phyloP scores from a whole-genome alignment of 2,329 filamentous ascomycete species.

The Fusarium sp. region DNA sequence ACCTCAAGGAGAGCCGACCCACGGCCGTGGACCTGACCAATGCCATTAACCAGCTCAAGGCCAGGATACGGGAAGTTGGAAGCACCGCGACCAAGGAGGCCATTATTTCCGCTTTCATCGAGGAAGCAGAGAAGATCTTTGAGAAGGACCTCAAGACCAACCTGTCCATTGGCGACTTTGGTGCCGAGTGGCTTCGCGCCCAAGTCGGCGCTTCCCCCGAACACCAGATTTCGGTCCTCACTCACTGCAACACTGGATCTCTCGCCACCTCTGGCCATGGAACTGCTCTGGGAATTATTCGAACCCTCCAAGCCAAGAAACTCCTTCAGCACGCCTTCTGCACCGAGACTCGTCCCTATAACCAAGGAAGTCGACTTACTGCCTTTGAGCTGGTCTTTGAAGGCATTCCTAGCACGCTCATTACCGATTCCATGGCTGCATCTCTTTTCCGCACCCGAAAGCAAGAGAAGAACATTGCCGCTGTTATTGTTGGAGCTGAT shows the following conservation, averaged over 20 bases:
- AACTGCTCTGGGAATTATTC: slow-evolving; percentile 93
- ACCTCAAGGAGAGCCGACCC: slow-evolving; percentile 88
- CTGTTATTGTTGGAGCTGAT: slow-evolving; percentile 94
- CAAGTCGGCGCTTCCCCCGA: slow-evolving; percentile 64
- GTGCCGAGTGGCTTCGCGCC: slow-evolving; percentile 83
- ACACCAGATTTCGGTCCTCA: slow-evolving; percentile 80
- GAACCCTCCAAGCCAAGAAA: slow-evolving; percentile 76
- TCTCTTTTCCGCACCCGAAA: slow-evolving; percentile 78
- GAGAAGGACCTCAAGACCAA: slow-evolving; percentile 90
- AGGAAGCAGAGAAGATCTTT: slow-evolving; percentile 87
- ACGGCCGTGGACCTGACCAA: slow-evolving; percentile 96
- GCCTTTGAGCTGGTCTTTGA: slow-evolving; percentile 98
- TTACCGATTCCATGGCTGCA: slow-evolving; percentile 97
- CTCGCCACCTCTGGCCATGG: slow-evolving; percentile 98
- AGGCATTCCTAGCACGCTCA: slow-evolving; percentile 87
- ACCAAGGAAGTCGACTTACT: slow-evolving; percentile 94
- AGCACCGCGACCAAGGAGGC: slow-evolving; percentile 56
- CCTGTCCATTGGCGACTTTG: slow-evolving; percentile 83
- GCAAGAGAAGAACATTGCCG: slow-evolving; percentile 76
- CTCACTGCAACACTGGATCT: slow-evolving; percentile 98
- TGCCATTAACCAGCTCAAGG: slow-evolving; percentile 84
- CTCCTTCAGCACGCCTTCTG: slow-evolving; percentile 88
- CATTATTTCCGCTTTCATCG: slow-evolving; percentile 78
- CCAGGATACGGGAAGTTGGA: slow-evolving; percentile 65
- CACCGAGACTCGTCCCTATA: slow-evolving; percentile 97